Evolutionary conservation across 177 flowering plant genomes (phyloP).

Genomic region (Viscum album): DNA sequence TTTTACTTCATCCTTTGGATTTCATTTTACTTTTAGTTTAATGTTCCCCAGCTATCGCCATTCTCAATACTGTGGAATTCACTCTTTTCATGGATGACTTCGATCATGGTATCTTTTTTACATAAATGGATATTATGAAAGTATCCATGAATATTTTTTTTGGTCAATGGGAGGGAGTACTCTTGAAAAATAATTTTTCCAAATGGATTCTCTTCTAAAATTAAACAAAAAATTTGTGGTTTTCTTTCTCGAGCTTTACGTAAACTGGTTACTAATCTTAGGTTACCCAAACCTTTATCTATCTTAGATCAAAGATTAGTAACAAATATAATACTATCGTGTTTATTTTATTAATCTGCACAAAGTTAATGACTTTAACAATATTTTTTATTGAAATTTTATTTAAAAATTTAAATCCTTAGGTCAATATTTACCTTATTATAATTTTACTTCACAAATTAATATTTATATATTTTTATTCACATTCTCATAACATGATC

Average conservation of each 20-base stretch:
- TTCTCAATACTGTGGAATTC: slow-evolving; percentile 80
- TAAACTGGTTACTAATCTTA: slow-evolving; percentile 42
- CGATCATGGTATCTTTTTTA: slow-evolving; percentile 81
- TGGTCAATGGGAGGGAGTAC: slow-evolving; percentile 69
- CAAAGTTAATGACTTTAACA: too few species aligned
- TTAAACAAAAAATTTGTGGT: slow-evolving; percentile 60
- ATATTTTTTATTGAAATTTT: too few species aligned
- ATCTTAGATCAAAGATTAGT: slow-evolving; percentile 63
- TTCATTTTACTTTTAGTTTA: not conserved
- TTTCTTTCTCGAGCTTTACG: slow-evolving; percentile 66
- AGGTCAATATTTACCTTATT: too few species aligned
- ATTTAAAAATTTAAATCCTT: too few species aligned
- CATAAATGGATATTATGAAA: slow-evolving; percentile 69
- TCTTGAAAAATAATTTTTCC: slow-evolving; percentile 40
- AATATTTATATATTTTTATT: too few species aligned
- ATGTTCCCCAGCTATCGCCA: slow-evolving; percentile 47
- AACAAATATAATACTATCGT: slow-evolving; percentile 10
- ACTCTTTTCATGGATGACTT: slow-evolving; percentile 76
- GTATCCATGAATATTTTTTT: slow-evolving; percentile 48
- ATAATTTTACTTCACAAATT: too few species aligned
- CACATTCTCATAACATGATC: too few species aligned
- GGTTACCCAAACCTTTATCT: slow-evolving; percentile 58
- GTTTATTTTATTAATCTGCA: too few species aligned
- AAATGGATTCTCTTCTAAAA: slow-evolving; percentile 80
- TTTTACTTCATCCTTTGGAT: not conserved